Evolutionary conservation across 1,284 basidiomycete species (phyloP), one percentile per base, ranked within the genome.

Genomic region (Singerocomus rubriflavus): DNA sequence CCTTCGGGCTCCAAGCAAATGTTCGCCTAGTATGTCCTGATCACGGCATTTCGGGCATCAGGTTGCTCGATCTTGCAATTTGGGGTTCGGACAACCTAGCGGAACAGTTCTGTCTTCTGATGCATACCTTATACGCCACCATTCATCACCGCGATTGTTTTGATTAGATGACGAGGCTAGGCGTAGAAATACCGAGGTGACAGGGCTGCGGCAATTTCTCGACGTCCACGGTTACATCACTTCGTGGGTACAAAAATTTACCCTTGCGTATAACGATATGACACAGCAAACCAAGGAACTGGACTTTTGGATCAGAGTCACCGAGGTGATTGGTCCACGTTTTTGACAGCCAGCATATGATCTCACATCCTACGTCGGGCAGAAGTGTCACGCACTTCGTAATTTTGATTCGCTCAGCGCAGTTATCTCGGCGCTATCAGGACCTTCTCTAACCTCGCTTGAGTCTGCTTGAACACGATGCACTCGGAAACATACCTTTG

Each of bases 221-320:
- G 69, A 75, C 2, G 80, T 78, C 6, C 79, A 83, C 60, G 82
- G 85, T 57, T 78, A 78, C 56, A 65, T 90, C 27, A 76, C 75
- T 21, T 66, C 72, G 16, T 88, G 84, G 84, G 84, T 88, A 16
- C 85, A 84, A 61, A 67, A 66, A 30, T 84, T 78, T 58, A 75
- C 87, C 32, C 64, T 89, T 32, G 74, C 66, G 46, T 70, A 73
- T 46, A 78, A 82, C 10, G 69, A 68, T 3, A 64, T 82, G 46
- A 71, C 71, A 12, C 79, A 74, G 59, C 72, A 85, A 38, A 77
- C 81, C 6, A 76, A 81, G 46, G 77, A 74, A n/a, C 70, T 88
- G 32, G 82, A 86, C 51, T 78, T 82, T 61, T 89, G 85, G 86
- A 82, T 89, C 56, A 84, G 80, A 59, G 81, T 88, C 31, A 83